These are phyloP conservation scores for Vitis labrusca DNA, from an alignment of 164 flowering plant genomes.

Conservation along the genomic window DNA sequence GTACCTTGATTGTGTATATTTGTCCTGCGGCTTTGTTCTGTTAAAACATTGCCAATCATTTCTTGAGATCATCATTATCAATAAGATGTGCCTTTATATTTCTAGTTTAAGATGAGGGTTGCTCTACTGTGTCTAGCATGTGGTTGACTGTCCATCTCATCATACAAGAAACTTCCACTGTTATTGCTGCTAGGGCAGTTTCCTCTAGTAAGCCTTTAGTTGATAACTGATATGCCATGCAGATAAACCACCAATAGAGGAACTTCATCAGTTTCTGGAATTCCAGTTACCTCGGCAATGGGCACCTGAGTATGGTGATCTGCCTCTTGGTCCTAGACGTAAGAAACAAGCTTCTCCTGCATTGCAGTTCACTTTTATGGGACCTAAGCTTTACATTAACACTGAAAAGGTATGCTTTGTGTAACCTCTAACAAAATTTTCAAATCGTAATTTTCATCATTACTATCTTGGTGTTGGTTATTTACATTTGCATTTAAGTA, in stretches of 20 bases:
- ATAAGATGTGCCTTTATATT: too few species aligned
- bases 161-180: neutral
- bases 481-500: too few species aligned
- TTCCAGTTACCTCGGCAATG: slow-evolving; percentile 92
- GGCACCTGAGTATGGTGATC: slow-evolving; percentile 87
- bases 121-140: too few species aligned
- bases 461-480: too few species aligned
- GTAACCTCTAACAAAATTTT: neutral
- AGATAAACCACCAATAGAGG: slow-evolving; percentile 91
- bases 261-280: slow-evolving; percentile 79
- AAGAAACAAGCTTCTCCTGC: slow-evolving; percentile 60
- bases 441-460: neutral
- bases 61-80: too few species aligned
- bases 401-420: slow-evolving; percentile 47
- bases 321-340: slow-evolving; percentile 64
- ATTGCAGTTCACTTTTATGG: slow-evolving; percentile 72
- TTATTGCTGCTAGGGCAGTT: neutral
- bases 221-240: slow-evolving; percentile 21
- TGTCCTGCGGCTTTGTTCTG: too few species aligned
- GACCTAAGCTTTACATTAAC: slow-evolving; percentile 79
- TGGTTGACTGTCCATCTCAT: too few species aligned
- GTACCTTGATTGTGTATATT: too few species aligned
- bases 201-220: neutral
- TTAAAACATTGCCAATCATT: too few species aligned
- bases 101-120: too few species aligned